These are phyloP conservation scores for Starmerella apis DNA, from an alignment of 805 yeast genomes.

Conservation along the genomic window DNA sequence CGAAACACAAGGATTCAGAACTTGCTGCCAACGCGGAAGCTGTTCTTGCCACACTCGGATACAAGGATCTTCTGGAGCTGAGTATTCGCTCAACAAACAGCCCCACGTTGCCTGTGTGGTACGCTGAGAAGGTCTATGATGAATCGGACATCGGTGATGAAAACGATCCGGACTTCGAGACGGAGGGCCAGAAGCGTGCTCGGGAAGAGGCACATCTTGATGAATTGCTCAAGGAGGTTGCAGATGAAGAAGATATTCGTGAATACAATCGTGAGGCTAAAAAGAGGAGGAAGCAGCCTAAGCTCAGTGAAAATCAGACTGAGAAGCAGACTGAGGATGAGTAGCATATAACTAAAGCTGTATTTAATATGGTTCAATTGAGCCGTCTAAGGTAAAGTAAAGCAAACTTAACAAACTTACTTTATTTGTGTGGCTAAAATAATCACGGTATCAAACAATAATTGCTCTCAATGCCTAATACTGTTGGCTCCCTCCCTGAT, in stretches of 20 bases:
- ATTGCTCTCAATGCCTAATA: no score
- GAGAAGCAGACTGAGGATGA: slow-evolving; percentile 2
- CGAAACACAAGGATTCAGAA: slow-evolving; percentile 38
- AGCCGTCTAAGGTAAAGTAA: no score
- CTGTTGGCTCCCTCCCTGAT: no score
- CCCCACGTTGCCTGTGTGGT: slow-evolving; percentile 76
- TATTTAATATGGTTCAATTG: no score
- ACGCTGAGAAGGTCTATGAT: slow-evolving; percentile 43
- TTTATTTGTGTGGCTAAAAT: no score
- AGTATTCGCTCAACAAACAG: slow-evolving; percentile 61
- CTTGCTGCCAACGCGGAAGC: slow-evolving; percentile 52
- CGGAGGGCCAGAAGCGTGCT: slow-evolving; percentile 26
- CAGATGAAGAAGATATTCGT: slow-evolving; percentile 58
- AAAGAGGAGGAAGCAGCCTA: slow-evolving; percentile 18
- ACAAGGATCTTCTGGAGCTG: slow-evolving; percentile 32
- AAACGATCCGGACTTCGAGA: slow-evolving; percentile 32
- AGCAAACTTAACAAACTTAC: no score
- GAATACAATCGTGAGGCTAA: slow-evolving; percentile 49
- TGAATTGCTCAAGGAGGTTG: slow-evolving; percentile 72
- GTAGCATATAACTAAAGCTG: background rate
- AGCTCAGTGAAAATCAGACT: background rate
- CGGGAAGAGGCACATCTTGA: slow-evolving; percentile 41
- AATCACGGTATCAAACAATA: no score
- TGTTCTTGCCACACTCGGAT: slow-evolving; percentile 40
- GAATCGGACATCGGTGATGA: slow-evolving; percentile 42